Evolutionary conservation across 441 rosid genomes (phyloP).

Genomic region (Pelargonium cotyledonis): DNA sequence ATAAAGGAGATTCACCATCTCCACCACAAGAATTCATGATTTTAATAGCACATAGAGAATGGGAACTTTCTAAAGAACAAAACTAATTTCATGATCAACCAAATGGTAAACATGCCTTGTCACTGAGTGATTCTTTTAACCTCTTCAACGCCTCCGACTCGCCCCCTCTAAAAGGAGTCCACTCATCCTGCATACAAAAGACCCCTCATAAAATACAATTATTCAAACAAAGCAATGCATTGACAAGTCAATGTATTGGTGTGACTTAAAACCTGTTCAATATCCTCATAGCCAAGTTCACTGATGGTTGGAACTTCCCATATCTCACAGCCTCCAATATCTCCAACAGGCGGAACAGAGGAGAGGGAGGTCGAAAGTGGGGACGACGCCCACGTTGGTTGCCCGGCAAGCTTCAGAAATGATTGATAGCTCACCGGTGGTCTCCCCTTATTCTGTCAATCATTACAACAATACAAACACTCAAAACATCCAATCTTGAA

Average conservation of each 20-base stretch:
- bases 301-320: constrained; percentile 53
- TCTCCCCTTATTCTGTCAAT: constrained; percentile 70
- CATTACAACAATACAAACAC: neutral
- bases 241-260: neutral
- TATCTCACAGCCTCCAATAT: constrained; percentile 45
- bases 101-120: constrained; percentile 38
- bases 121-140: constrained; percentile 47
- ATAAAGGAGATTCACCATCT: neutral
- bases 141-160: constrained; percentile 73
- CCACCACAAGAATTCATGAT: neutral
- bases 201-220: neutral
- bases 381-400: constrained; percentile 59
- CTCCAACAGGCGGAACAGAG: constrained; percentile 67
- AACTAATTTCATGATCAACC: neutral
- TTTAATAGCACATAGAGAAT: neutral
- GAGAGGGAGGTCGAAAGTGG: constrained; percentile 42
- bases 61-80: neutral
- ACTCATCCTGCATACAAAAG: constrained; percentile 41
- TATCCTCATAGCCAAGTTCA: constrained; percentile 66
- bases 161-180: constrained; percentile 80
- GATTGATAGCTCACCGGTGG: constrained; percentile 78
- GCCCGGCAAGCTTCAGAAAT: constrained; percentile 80
- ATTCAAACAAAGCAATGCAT: neutral
- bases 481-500: neutral
- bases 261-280: constrained; percentile 37